Evolutionary conservation across 306 rosid species (phyloP), one percentile per base, ranked within the genome.

Genomic region (Hippophae tibetana): DNA sequence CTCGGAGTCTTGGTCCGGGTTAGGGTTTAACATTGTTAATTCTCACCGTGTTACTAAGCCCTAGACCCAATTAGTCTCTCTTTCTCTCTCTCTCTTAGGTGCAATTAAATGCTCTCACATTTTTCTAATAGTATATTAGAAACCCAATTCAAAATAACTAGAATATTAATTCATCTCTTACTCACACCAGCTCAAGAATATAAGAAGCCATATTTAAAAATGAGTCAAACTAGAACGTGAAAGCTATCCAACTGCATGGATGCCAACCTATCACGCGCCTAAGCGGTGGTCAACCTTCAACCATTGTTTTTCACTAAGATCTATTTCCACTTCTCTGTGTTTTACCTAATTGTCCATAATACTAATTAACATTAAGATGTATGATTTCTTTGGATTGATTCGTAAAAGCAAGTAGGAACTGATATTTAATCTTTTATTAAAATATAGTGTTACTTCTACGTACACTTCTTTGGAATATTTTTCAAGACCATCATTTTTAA

Each of bases 181-280:
- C 57, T 10, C 26, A 53, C 43, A 13, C 12, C 43, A n/a, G 45
- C 45, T 41, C 18, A 52, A 41, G 13, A 10, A 63, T 44, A 3
- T 61, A 27, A 23, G 6, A 58, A 13, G 23, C 12, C 14, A 48
- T 49, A 13, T 49, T 6, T 68, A 7, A 59, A 25, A 13, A 68
- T 55, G 69, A 68, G 86, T 78, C 87, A 81, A 84, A 86, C 59
- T 52, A 74, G 90, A 68, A 65, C 85, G 84, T 81, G 82, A 47
- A 74, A 76, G 67, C 56, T 62, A 77, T 84, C 74, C 79, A 76
- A 72, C 58, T 78, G 80, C 76, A 73, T 78, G 86, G 54, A 74
- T 77, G 82, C 82, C 86, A 71, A 86, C 90, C 78, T 66, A 70
- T 71, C 79, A 81, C 88, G 73, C 88, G 82, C 84, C 76, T 61